Evolutionary conservation across 2,329 filamentous ascomycete genomes (phyloP), one percentile per base, ranked within the genome.

Genomic region (Nothophoma quercina): DNA sequence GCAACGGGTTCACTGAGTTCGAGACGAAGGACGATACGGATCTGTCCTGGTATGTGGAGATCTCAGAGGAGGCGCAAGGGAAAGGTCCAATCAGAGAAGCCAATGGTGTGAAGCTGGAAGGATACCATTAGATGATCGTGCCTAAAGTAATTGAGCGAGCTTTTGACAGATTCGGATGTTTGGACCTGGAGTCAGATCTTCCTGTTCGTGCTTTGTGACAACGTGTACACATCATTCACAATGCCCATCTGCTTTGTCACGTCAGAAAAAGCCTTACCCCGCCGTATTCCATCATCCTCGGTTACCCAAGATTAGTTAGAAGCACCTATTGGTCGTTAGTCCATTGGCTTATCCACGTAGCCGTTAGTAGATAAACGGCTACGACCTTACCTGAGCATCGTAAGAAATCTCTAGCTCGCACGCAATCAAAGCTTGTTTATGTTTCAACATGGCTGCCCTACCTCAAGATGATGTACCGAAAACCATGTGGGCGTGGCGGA

Each of bases 1-100:
- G 79, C 0, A 81, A 81, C 63, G 79, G 80, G 1, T 77, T 78
- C 55, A 77, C 77, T 2, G 65, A 67, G 30, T 69, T 68, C 50
- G 76, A 79, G 56, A 68, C 73, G 62, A 64, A 74, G 12, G 70
- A 71, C 15, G 70, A 62, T 21, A 69, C 68, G 52, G 65, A 68
- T 55, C 34, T 65, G 10, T 59, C 56, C 4, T 65, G 56, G 56
- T 65, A 64, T 28, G 60, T 62, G 12, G 62, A 61, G 42, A 56
- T 64, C 15, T 56, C 62, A 2, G 62, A 64, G 45, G 62, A 64
- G 33, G 59, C 58, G 5, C 62, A 60, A 41, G 60, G 58, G 1
- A 56, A 58, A 18, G 62, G 62, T 7, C 62, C 59, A 15, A 40
- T 57, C 7, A 40, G 41, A 18, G 41, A 29, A 22, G 25, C 30